A percentile compares a stretch with the other conserved stretches of the same genome.
Evolutionary conservation across 306 rosid genomes (phyloP).

Genomic region (Corylus heterophylla): DNA sequence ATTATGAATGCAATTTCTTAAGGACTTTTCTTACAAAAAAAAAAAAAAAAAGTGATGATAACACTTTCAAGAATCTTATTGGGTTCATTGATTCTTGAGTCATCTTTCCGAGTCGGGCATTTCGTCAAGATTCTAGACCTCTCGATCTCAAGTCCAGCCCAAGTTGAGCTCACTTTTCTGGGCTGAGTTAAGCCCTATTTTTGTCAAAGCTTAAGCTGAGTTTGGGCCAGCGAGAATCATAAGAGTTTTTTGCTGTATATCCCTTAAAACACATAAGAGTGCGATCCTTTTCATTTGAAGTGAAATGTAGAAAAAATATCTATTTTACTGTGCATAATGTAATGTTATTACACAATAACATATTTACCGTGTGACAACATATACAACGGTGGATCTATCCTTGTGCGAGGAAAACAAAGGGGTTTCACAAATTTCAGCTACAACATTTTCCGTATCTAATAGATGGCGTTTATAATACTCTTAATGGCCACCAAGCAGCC

Average conservation of each 20-base stretch:
- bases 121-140: neutral
- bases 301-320: too few species aligned
- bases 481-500: neutral
- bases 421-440: neutral
- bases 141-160: neutral
- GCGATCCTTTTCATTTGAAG: too few species aligned
- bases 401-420: neutral
- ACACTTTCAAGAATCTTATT: neutral
- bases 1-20: slow-evolving; percentile 21
- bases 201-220: too few species aligned
- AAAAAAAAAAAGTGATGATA: neutral
- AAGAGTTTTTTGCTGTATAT: too few species aligned
- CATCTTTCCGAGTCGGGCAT: neutral
- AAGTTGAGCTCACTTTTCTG: too few species aligned
- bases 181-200: too few species aligned
- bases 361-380: neutral
- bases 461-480: neutral
- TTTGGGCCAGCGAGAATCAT: too few species aligned
- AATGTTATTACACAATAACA: too few species aligned
- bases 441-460: neutral
- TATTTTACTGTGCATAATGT: too few species aligned
- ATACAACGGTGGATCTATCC: too few species aligned
- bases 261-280: too few species aligned
- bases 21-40: neutral
- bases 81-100: neutral